Base-by-base conservation (phyloP, 164 flowering plant species). In the Houttuynia cordata region DNA sequence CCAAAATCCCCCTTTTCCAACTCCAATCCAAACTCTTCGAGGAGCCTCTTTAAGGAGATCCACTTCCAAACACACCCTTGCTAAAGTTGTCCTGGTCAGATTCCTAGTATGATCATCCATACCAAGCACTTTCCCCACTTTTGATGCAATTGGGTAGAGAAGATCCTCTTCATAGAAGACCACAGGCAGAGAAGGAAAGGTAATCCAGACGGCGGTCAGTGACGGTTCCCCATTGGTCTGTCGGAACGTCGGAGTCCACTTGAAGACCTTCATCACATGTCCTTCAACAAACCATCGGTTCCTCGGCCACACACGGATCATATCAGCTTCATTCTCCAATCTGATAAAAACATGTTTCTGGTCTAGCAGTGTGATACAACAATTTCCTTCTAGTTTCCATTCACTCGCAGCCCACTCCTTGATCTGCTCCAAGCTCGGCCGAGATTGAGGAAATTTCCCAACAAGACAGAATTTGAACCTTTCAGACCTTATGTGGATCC, bases 1-100 rank as follows among this genome's bases (percentile, higher is more conserved):
- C 60, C 60, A 58, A 41, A 58, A 58, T 1, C 60, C 60, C 45
- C 20, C 47, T 15, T 37, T 41, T 37, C 60, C 60, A 24, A 58
- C 12, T 22, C 19, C 60, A 40, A 58, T 39, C 60, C 60, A 58
- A 17, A 58, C 49, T 18, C 23, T 40, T 7, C 47, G 10, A 39
- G 60, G 60, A 19, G 17, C 23, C 12, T 37, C 45, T 22, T 34
- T 37, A n/a, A n/a, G 40, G 49, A 58, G 60, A 58, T 58, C 60
- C 12, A 57, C 40, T 9, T 25, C 59, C 45, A 57, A 40, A 20
- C 59, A 57, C 19, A 57, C 42, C 30, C 59, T n/a, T n/a, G n/a
- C n/a, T n/a, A n/a, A n/a, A n/a, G n/a, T 57, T 15, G 59, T n/a
- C n/a, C n/a, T n/a, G n/a, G n/a, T n/a, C 59, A 15, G 15, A 13